Conservation (phyloP, 1,284 basidiomycete species). For the Tausonia pullulans region DNA sequence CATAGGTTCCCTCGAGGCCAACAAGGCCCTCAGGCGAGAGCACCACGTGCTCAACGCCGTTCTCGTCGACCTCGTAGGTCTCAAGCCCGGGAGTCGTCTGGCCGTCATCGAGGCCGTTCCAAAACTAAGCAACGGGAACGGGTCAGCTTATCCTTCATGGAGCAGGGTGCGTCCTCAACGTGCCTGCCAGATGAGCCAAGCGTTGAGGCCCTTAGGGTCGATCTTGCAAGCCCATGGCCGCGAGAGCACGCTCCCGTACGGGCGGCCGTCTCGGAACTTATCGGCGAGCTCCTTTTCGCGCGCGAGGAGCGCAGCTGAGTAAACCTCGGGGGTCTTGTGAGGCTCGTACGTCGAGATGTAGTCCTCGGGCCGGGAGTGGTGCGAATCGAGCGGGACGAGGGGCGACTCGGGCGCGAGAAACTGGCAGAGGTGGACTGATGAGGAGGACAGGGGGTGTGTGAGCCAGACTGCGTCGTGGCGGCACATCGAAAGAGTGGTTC, state of each 20-base stretch:
- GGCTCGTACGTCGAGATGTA: conserved; percentile 8
- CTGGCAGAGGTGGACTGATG: conserved; percentile 14
- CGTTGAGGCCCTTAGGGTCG: not conserved
- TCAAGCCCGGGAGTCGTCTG: conserved; percentile 4
- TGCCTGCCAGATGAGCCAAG: too few relatives aligned
- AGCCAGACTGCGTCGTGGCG: not conserved
- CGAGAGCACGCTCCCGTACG: conserved; percentile 3
- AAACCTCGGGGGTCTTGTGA: not conserved
- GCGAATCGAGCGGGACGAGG: conserved; percentile 9
- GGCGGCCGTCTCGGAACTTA: not conserved
- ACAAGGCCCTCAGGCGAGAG: not conserved
- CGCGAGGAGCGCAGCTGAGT: not conserved
- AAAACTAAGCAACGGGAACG: not conserved
- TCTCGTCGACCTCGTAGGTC: not conserved
- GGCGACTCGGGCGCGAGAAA: conserved; percentile 10
- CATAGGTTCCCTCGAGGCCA: conserved; percentile 6
- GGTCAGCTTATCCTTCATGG: too few relatives aligned
- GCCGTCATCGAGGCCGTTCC: conserved; percentile 14
- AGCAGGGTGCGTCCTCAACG: too few relatives aligned
- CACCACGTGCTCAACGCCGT: too few relatives aligned
- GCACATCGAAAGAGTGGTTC: not conserved
- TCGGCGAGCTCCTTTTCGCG: conserved; percentile 4
- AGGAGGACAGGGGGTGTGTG: not conserved
- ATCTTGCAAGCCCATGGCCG: conserved; percentile 3
- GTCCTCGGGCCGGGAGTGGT: conserved; percentile 6